Evolutionary conservation across 2,329 filamentous ascomycete species (phyloP).

Genomic region (Apiospora aurea): DNA sequence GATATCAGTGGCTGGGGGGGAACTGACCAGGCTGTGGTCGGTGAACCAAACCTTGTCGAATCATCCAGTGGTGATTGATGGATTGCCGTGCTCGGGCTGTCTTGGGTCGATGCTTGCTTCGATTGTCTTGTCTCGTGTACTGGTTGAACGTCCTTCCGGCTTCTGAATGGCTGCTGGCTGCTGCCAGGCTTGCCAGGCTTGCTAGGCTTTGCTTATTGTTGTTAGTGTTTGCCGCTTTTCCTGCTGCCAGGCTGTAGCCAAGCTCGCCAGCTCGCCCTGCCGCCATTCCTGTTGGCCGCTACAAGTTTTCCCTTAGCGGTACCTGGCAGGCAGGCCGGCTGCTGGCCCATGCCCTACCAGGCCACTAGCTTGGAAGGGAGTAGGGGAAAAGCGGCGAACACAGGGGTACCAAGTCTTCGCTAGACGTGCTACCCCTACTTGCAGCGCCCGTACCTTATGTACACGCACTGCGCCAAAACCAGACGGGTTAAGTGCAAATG

Average conservation of each 20-base stretch:
- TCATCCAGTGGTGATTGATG: conserved; percentile 13
- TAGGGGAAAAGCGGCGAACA: not conserved
- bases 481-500: conserved; percentile 14
- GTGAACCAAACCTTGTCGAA: conserved; percentile 21
- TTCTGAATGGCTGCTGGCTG: not conserved
- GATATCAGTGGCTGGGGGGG: conserved; percentile 19
- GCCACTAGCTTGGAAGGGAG: conserved; percentile 1
- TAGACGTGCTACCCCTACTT: conserved; percentile 6
- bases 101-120: conserved; percentile 19
- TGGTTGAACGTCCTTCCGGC: conserved; percentile 2
- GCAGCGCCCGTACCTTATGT: not conserved
- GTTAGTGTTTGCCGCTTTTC: conserved; percentile 15
- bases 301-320: not conserved
- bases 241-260: not conserved
- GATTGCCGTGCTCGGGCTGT: conserved; percentile 18
- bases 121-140: conserved; percentile 9
- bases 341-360: conserved; percentile 14
- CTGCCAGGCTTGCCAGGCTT: not conserved
- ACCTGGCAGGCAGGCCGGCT: conserved; percentile 18
- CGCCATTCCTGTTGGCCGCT: not conserved
- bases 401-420: conserved; percentile 16
- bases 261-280: not conserved
- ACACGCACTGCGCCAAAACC: not conserved
- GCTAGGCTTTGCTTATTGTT: conserved; percentile 13
- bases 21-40: conserved; percentile 19